Percentiles rank a stretch among this genome's conserved stretches.
Conservation (phyloP, 257 asterid genomes). For the Solanum corneliomulleri region DNA sequence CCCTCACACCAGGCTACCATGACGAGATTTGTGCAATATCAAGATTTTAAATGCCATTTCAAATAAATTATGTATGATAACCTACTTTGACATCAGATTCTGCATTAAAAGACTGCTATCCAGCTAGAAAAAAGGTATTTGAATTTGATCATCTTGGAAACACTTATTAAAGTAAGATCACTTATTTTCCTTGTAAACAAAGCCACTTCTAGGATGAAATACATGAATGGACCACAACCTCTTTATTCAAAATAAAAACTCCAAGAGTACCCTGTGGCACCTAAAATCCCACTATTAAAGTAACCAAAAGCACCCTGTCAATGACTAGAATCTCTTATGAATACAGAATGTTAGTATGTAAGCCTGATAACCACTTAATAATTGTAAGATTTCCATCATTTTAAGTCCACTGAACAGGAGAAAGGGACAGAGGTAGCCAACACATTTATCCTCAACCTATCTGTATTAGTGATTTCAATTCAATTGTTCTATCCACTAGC, state of each 20-base stretch:
- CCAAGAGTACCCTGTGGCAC: not conserved
- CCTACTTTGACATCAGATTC: not conserved
- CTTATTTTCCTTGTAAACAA: not conserved
- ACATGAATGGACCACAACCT: not conserved
- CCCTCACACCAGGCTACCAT: not conserved
- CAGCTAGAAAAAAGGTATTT: not conserved
- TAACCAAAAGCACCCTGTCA: not conserved
- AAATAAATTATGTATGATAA: not conserved
- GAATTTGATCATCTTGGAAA: not conserved
- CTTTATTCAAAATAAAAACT: not conserved
- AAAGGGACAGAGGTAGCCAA: not conserved
- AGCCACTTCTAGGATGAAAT: not conserved
- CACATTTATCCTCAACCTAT: constrained; percentile 4
- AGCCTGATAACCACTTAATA: not conserved
- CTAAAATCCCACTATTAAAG: not conserved
- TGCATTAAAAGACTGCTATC: not conserved
- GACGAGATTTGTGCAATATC: not conserved
- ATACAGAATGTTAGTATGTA: too few species aligned
- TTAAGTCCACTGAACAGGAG: not conserved
- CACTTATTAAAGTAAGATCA: not conserved
- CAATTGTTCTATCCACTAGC: not conserved
- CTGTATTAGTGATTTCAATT: not conserved
- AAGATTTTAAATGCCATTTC: not conserved
- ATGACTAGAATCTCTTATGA: not conserved
- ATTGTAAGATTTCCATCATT: not conserved